Base-by-base conservation (phyloP, 306 rosid species). In the Fragaria ananassa region DNA sequence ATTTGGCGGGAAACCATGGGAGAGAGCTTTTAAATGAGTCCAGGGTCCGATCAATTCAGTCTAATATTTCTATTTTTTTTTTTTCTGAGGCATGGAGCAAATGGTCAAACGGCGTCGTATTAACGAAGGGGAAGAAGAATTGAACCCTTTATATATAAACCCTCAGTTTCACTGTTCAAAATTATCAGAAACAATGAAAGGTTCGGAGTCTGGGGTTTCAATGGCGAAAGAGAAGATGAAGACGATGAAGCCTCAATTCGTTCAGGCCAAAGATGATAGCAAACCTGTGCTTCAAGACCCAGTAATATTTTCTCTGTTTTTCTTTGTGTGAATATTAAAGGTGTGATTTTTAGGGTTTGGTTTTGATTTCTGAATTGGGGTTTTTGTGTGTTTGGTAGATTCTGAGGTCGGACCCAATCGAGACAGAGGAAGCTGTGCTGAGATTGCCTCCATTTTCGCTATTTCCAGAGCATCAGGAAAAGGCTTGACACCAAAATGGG, bases 271-370 rank as follows among this genome's bases (percentile, higher is more conserved):
- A 79, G 98, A 93, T 66, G 98, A 91, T 74, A 89, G 93, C 61
- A 93, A 93, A 50, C 98, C 95, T 19, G 80, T 87, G 35, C 97
- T 93, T 70, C 97, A 93, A 87, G 98, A 91, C 80, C 98, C 97
- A 13, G 96, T 93, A 85, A 57, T 34, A 34, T 74, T 80, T 54
- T 19, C 62, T 61, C 13, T 29, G 50, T 70, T 75, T 46, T 18
- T 64, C 51, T 60, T 62, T 76, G 4, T 62, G 46, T 53, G 54
- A 1, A 29, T 8, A 8, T 8, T 44, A 17, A 11, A 74, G 8
- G 64, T 74, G 57, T 66, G 12, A 3, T 14, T 34, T 76, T 62
- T 34, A 10, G 21, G n/a, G 72, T 44, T 44, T 29, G 21, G 15
- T 75, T 53, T 17, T 57, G 57, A 68, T 45, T 34, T 44, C 1